A percentile compares a stretch with the other conserved stretches of the same genome.
Evolutionary conservation across 2,329 filamentous ascomycete species (phyloP).

Genomic region (Verticillium isaacii): DNA sequence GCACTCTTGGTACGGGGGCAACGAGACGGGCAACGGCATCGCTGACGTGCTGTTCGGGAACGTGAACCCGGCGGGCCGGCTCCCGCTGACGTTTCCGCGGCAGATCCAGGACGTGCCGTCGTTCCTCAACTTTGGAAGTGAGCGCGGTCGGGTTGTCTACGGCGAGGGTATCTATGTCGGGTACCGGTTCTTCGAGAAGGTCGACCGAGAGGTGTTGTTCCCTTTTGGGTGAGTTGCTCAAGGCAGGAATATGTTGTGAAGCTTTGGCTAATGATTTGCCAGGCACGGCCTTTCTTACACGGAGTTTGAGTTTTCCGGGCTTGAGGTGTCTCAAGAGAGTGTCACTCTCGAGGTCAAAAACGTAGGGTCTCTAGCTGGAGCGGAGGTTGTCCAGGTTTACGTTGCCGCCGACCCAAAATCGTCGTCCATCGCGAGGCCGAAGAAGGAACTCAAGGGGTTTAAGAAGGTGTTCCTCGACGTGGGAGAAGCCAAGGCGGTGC

Average conservation of each 20-base stretch:
- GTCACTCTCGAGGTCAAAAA: constrained; percentile 10
- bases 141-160: constrained; percentile 68
- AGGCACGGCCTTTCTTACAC: constrained; percentile 72
- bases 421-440: constrained; percentile 41
- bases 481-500: constrained; percentile 53
- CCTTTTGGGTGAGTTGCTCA: constrained; percentile 57
- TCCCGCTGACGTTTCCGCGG: constrained; percentile 68
- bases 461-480: constrained; percentile 57
- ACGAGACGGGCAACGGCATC: constrained; percentile 77
- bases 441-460: constrained; percentile 63
- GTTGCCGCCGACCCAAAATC: constrained; percentile 32
- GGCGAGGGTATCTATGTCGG: constrained; percentile 78
- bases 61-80: constrained; percentile 69
- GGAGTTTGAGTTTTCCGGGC: constrained; percentile 52
- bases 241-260: background rate
- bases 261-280: background rate
- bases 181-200: constrained; percentile 75
- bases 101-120: constrained; percentile 67
- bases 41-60: constrained; percentile 73
- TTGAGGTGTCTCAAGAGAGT: constrained; percentile 40
- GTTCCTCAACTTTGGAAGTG: constrained; percentile 68
- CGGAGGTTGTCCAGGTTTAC: constrained; percentile 50
- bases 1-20: constrained; percentile 84
- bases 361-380: constrained; percentile 5
- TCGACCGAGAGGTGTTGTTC: constrained; percentile 62